Evolutionary conservation across 2,329 filamentous ascomycete species (phyloP), one percentile per base, ranked within the genome.

Genomic region (Colletotrichum agaves): DNA sequence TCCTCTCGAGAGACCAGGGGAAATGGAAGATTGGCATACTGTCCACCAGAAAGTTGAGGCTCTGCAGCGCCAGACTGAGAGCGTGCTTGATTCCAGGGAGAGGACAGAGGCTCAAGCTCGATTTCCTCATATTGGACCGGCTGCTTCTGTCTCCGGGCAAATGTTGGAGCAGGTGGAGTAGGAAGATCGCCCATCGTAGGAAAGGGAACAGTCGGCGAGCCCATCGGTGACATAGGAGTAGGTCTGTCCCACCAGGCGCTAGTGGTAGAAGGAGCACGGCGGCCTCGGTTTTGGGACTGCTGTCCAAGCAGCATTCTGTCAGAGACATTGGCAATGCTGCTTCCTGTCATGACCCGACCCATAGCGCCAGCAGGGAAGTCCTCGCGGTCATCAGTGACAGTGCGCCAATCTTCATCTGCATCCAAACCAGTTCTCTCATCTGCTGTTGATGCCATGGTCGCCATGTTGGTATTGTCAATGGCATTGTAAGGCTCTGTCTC

Each of bases 261-360:
- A 11, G 53, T 41, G 39, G 56, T 21, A 2, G 55, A 58, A 33
- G 27, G 19, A 44, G 41, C 19, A 8, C 57, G 60, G 10, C 39
- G 6, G 23, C 23, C 35, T 39, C 33, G 35, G 12, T 60, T 21
- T 5, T 41, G 47, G 47, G 47, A 31, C 27, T 58, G 57, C 7
- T 61, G 46, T 17, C n/a, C 33, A 27, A 55, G 21, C 2, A 70
- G 37, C 6, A 64, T 39, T 17, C 37, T 37, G 15, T 71, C 69
- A 23, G 69, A 71, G 41, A 68, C 64, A 12, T 71, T 67, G 31
- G 69, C 69, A 10, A 71, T 68, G 53, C 69, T 71, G 63, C 69
- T 71, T n/a, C 69, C 69, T 46, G 59, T 67, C 46, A 70, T 61
- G 6, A 67, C 52, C 6, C 67, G 57, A 15, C 69, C 67, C 19